These are phyloP conservation scores for Antrodiella citrinella DNA, from an alignment of 768 basidiomycete species.

Conservation along the genomic window DNA sequence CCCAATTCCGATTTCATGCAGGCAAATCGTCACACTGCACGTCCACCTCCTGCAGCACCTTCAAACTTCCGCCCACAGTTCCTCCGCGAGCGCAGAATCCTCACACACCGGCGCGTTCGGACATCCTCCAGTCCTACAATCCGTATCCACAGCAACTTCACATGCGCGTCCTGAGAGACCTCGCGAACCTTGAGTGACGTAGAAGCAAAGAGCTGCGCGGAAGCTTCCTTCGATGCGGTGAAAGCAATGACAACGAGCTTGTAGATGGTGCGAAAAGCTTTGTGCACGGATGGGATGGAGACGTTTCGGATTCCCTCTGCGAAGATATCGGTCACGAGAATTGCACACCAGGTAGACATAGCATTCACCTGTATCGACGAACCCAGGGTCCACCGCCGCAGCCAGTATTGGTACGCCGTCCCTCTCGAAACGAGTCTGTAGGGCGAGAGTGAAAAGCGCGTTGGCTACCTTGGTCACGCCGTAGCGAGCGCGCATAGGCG, in stretches of 20 bases:
- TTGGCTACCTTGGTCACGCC: background rate
- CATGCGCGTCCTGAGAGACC: background rate
- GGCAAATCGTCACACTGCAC: background rate
- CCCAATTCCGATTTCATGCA: too few species aligned
- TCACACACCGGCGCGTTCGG: background rate
- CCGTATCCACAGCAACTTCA: background rate
- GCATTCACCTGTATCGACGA: background rate
- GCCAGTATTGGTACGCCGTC: background rate
- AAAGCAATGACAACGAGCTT: background rate
- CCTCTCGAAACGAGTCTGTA: background rate
- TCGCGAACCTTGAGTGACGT: background rate
- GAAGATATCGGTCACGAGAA: background rate
- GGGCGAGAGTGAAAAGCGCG: background rate
- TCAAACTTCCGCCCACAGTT: background rate
- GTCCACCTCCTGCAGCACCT: background rate
- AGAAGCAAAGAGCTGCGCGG: background rate
- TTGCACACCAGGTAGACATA: background rate
- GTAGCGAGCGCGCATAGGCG: constrained; percentile 2
- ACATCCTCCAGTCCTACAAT: background rate
- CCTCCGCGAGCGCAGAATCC: background rate
- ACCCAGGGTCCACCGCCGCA: background rate
- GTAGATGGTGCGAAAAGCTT: background rate
- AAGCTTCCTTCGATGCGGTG: background rate
- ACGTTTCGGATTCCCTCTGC: background rate
- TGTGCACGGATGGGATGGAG: background rate